Conservation (phyloP, 768 basidiomycete species). For the Hericium alpestre region DNA sequence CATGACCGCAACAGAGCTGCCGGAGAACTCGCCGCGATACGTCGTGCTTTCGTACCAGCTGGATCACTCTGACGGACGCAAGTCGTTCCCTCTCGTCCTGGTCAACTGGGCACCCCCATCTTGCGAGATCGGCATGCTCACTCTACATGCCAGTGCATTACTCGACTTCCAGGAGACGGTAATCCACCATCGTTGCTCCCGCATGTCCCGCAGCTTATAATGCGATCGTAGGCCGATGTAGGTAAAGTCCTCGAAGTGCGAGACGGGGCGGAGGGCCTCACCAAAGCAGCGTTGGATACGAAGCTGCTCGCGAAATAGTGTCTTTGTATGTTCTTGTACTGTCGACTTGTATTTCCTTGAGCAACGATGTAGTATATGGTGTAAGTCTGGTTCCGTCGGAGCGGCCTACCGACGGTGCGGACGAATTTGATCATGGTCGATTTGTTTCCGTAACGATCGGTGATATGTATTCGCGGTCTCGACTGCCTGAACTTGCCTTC, state of each 20-base stretch:
- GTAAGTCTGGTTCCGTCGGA: too few relatives aligned
- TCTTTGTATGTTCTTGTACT: too few relatives aligned
- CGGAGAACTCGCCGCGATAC: conserved; percentile 79
- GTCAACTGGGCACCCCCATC: conserved; percentile 81
- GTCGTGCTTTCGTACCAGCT: conserved; percentile 79
- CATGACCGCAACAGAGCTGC: conserved; percentile 52
- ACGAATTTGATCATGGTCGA: too few relatives aligned
- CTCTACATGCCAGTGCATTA: conserved; percentile 76
- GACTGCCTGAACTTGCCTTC: too few relatives aligned
- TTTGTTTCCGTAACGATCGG: too few relatives aligned
- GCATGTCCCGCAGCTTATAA: not conserved
- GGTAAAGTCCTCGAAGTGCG: conserved; percentile 72
- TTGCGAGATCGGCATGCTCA: conserved; percentile 60
- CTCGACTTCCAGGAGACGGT: conserved; percentile 73
- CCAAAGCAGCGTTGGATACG: conserved; percentile 58
- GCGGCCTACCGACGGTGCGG: too few relatives aligned
- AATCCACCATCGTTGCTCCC: not conserved
- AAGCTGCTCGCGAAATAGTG: conserved; percentile 29
- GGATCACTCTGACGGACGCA: conserved; percentile 70
- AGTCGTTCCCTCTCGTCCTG: conserved; percentile 74
- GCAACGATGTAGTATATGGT: too few relatives aligned
- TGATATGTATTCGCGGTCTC: too few relatives aligned
- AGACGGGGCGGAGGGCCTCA: conserved; percentile 75
- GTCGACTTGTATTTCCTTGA: too few relatives aligned
- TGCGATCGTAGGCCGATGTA: conserved; percentile 48